A percentile compares a stretch with the other conserved stretches of the same genome.
phyloP scores from a whole-genome alignment of 2,329 filamentous ascomycete genomes.

The Aspergillus calidoustus region DNA sequence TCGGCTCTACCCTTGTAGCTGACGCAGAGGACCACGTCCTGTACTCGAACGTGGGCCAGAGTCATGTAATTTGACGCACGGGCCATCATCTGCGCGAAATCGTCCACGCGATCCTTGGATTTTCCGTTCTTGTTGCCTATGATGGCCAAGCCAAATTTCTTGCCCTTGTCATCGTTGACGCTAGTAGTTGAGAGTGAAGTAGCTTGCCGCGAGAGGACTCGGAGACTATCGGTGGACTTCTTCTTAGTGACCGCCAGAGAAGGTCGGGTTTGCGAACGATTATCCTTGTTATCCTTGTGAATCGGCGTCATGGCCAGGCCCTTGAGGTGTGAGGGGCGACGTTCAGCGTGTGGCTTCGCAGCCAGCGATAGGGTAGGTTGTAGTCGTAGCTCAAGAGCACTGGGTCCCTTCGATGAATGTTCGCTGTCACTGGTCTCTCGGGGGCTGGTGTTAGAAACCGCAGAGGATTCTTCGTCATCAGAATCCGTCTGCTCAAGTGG shows the following conservation, averaged over 20 bases:
- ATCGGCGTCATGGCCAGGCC: constrained; percentile 42
- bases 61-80: constrained; percentile 98
- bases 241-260: constrained; percentile 43
- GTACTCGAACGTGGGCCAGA: constrained; percentile 90
- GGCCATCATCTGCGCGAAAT: constrained; percentile 94
- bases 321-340: constrained; percentile 36
- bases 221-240: constrained; percentile 48
- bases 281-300: constrained; percentile 36
- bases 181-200: constrained; percentile 38
- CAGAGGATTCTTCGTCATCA: constrained; percentile 41
- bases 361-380: constrained; percentile 74
- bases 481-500: constrained; percentile 49
- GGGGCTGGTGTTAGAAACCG: constrained; percentile 39
- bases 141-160: constrained; percentile 52
- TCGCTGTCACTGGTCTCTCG: constrained; percentile 51
- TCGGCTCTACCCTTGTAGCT: constrained; percentile 97
- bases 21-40: constrained; percentile 90
- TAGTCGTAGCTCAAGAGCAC: constrained; percentile 79
- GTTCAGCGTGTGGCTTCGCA: constrained; percentile 41
- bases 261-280: constrained; percentile 34
- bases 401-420: constrained; percentile 63
- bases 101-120: constrained; percentile 74
- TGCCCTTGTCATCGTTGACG: constrained; percentile 48
- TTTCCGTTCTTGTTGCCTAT: constrained; percentile 54
- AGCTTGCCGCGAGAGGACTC: constrained; percentile 38